Base-by-base conservation (phyloP, 2,329 filamentous ascomycete species). In the Calonectria pseudoreteaudii region DNA sequence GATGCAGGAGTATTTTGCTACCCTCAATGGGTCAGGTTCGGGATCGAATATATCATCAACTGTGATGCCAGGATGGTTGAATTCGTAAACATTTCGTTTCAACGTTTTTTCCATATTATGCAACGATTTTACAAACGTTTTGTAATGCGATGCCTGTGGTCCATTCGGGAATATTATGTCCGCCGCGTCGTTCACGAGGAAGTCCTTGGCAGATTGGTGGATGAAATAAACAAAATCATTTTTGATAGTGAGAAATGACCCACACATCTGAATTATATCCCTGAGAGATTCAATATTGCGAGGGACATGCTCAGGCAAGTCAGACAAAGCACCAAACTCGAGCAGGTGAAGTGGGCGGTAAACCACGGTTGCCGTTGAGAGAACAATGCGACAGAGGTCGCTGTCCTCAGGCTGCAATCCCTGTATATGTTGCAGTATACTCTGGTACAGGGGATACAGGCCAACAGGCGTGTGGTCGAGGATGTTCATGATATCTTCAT, bases 151-250 rank as follows among this genome's bases (percentile, higher is more conserved):
- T 1, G 76, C 30, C 30, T 62, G 52, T 6, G 65, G 44, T 2
- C 84, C 81, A 38, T 20, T 53, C 14, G 82, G 82, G 47, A 86
- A 84, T 2, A 86, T 78, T 11, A 72, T 49, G 13, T 60, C 20
- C 2, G 66, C 65, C 53, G 73, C 77, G 4, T 79, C 68, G 26
- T 75, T 50, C 86, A 47, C 44, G 0, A 89, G 68, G 74, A 81
- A 86, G 28, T 88, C 86, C 73, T 86, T 86, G 1, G 84, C 86
- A 1, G 85, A 87, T 70, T 87, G 83, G 72, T 88, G 85, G 1
- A 88, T 81, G 73, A 86, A 82, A 44, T 79, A 83, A 14, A 87
- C 52, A 4, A 36, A 73, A 6, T 66, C 69, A 4, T 83, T 71
- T 36, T 78, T 78, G 49, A 85, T 23, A 2, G 81, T 85, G 1